phyloP scores from a whole-genome alignment of 257 asterid genomes.

The Eucommia ulmoides region DNA sequence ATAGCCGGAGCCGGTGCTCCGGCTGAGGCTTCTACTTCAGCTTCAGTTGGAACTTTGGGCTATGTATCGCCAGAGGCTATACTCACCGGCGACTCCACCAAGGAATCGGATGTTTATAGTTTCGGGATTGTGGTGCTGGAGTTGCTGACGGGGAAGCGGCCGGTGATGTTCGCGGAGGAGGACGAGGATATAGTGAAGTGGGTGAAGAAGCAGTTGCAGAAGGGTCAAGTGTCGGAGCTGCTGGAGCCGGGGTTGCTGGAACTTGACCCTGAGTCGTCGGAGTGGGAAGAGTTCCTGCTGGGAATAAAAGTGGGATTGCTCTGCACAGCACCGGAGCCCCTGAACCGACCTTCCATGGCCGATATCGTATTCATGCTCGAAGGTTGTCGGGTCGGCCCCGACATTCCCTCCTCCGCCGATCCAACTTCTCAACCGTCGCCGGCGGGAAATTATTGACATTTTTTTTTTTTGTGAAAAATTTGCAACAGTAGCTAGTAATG shows the following conservation, averaged over 20 bases:
- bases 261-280: conserved; percentile 69
- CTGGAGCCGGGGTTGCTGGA: conserved; percentile 67
- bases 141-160: conserved; percentile 58
- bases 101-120: conserved; percentile 56
- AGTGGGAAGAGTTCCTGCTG: conserved; percentile 71
- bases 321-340: conserved; percentile 61
- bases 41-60: conserved; percentile 48
- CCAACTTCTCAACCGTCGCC: conserved; percentile 62
- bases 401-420: conserved; percentile 44
- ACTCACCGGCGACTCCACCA: conserved; percentile 28
- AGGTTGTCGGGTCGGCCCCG: conserved; percentile 67
- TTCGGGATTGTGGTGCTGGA: conserved; percentile 59
- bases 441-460: conserved; percentile 16
- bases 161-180: conserved; percentile 54
- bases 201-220: conserved; percentile 62
- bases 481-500: conserved; percentile 6
- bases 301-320: conserved; percentile 73
- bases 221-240: conserved; percentile 58
- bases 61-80: conserved; percentile 47
- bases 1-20: conserved; percentile 16
- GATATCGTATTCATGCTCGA: conserved; percentile 74
- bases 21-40: conserved; percentile 39
- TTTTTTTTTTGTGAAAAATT: conserved; percentile 5
- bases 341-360: conserved; percentile 56
- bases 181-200: conserved; percentile 69